These are phyloP conservation scores for Drechslera avenae DNA, from an alignment of 2,329 filamentous ascomycete genomes.

Conservation along the genomic window DNA sequence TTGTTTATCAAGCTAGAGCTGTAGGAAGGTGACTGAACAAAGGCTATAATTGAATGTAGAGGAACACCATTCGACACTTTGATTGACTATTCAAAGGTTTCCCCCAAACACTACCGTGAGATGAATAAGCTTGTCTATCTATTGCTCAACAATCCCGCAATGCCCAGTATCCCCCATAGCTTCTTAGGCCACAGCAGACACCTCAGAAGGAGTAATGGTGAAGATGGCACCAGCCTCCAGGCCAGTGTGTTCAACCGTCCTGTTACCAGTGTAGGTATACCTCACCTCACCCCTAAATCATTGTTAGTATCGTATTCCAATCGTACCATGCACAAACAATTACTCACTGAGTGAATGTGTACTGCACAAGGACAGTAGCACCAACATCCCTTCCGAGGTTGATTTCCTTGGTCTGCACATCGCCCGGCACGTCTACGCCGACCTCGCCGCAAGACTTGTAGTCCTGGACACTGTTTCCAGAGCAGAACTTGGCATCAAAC, in stretches of 20 bases:
- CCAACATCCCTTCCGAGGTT: conserved; percentile 16
- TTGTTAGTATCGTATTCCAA: background rate
- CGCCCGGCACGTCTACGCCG: conserved; percentile 15
- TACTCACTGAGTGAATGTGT: conserved; percentile 22
- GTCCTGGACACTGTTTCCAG: conserved; percentile 17
- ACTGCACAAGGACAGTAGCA: conserved; percentile 18
- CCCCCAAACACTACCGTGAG: no score
- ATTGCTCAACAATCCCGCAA: no score
- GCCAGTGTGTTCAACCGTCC: background rate
- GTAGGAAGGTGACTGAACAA: no score
- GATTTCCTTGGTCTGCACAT: conserved; percentile 20
- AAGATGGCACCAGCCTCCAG: conserved; percentile 1
- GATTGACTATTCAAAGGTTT: no score
- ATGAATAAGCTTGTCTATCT: no score
- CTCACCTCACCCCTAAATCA: conserved; percentile 1
- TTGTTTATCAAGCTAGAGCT: no score
- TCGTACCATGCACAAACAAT: no score
- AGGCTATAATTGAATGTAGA: no score
- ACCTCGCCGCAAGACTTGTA: conserved; percentile 22
- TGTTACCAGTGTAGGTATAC: conserved; percentile 7
- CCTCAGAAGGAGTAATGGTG: conserved; percentile 15
- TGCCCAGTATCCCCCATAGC: no score
- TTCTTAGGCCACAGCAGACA: conserved; percentile 6
- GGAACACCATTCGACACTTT: no score
- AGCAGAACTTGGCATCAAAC: conserved; percentile 22